A percentile compares a stretch with the other conserved stretches of the same genome.
Evolutionary conservation across 1,139 yeast genomes (phyloP).

Genomic region (Pneumocystis carinii): DNA sequence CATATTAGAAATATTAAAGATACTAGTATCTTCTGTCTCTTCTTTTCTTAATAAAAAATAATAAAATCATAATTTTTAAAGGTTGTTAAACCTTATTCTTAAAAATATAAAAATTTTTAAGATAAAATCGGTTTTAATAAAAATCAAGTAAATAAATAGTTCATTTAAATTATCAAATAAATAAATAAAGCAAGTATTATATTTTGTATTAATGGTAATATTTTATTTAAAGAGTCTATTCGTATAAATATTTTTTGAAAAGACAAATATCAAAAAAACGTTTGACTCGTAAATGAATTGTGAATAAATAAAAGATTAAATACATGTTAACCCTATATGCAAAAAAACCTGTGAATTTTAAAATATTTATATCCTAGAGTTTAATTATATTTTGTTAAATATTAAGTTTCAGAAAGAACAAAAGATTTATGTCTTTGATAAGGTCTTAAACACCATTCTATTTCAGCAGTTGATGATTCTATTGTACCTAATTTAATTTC

Average conservation of each 20-base stretch:
- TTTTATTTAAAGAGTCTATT: too few species aligned
- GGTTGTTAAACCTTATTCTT: too few species aligned
- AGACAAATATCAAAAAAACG: too few species aligned
- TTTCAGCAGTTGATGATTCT: conserved; percentile 93
- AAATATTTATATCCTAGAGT: not conserved
- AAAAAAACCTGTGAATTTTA: not conserved
- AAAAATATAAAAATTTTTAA: too few species aligned
- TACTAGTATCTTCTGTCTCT: not conserved
- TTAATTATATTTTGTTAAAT: not conserved
- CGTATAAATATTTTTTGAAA: too few species aligned
- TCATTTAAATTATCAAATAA: too few species aligned
- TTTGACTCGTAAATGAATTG: not conserved
- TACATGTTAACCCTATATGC: not conserved
- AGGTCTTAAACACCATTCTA: conserved; percentile 62
- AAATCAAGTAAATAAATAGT: too few species aligned
- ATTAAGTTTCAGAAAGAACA: conserved; percentile 3
- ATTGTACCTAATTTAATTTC: conserved; percentile 80
- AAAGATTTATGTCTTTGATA: conserved; percentile 10
- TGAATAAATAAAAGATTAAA: too few species aligned
- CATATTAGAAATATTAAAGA: not conserved
- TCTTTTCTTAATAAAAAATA: not conserved
- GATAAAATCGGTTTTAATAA: too few species aligned
- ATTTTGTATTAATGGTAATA: too few species aligned
- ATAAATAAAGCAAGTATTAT: too few species aligned
- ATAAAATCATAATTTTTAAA: not conserved